Conservation (phyloP, 2,329 filamentous ascomycete species). For the Penicillium sp. region DNA sequence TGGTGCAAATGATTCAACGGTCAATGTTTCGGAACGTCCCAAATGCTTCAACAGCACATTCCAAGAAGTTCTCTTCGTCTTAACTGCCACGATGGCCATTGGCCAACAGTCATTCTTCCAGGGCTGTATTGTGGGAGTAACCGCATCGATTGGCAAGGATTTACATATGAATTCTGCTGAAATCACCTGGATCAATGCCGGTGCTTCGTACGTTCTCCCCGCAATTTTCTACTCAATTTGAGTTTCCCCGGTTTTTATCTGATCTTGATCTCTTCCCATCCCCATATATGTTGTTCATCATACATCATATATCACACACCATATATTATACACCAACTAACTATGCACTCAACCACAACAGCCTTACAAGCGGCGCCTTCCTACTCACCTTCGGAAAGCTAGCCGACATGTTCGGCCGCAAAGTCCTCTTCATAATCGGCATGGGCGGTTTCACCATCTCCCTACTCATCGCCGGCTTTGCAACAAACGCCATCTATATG, state of each 20-base stretch:
- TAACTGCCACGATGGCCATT: conserved; percentile 67
- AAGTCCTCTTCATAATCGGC: conserved; percentile 59
- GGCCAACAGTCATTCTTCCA: conserved; percentile 61
- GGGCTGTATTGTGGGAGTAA: conserved; percentile 62
- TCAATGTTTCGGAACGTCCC: conserved; percentile 13
- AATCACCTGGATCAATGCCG: conserved; percentile 66
- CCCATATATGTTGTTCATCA: background rate
- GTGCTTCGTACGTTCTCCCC: conserved; percentile 50
- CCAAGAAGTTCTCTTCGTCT: conserved; percentile 65
- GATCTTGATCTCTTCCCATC: background rate
- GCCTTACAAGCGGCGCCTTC: conserved; percentile 63
- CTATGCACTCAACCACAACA: conserved; percentile 22
- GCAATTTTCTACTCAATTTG: background rate
- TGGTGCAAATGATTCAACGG: conserved; percentile 10
- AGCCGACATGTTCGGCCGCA: conserved; percentile 66
- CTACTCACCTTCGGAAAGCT: conserved; percentile 66
- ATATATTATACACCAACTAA: conserved; percentile 3
- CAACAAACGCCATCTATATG: conserved; percentile 58
- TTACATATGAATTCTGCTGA: conserved; percentile 64
- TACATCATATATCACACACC: background rate
- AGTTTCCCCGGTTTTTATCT: background rate
- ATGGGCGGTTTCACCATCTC: conserved; percentile 61
- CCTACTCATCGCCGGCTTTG: conserved; percentile 60
- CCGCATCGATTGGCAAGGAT: conserved; percentile 59
- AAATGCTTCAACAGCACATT: conserved; percentile 59